Evolutionary conservation across 768 basidiomycete genomes (phyloP).

Genomic region (Filobasidium floriforme): DNA sequence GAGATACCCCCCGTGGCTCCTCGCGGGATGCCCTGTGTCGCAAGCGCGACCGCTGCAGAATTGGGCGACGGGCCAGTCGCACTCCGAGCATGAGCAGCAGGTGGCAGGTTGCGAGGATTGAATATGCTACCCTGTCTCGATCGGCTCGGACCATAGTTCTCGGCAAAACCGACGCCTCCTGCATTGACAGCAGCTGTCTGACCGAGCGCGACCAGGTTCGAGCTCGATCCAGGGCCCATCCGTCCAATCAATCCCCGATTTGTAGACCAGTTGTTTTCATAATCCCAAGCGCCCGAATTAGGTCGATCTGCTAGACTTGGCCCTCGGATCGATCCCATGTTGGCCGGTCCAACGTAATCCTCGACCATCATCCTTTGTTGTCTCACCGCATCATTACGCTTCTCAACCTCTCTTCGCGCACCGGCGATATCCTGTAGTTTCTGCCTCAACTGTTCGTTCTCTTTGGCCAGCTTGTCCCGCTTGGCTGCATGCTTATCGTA

Average conservation of each 20-base stretch:
- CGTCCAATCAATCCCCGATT: background rate
- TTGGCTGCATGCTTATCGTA: conserved; percentile 36
- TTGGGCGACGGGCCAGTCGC: conserved; percentile 17
- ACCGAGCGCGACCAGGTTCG: background rate
- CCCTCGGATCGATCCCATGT: background rate
- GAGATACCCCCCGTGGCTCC: conserved; percentile 13
- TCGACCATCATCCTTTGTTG: conserved; percentile 19
- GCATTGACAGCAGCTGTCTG: background rate
- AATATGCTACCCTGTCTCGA: conserved; percentile 5
- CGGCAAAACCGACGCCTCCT: background rate
- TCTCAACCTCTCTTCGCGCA: conserved; percentile 34
- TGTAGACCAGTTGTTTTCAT: background rate
- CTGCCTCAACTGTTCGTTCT: conserved; percentile 34
- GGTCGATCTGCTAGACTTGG: background rate
- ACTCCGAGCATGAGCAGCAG: conserved; percentile 1
- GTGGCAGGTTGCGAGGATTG: conserved; percentile 1
- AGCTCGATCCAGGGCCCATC: background rate
- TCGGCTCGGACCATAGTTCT: background rate
- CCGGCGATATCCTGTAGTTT: conserved; percentile 36
- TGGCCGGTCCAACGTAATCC: conserved; percentile 12
- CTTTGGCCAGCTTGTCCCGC: conserved; percentile 35
- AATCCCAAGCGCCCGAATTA: conserved; percentile 7
- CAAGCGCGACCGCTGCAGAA: conserved; percentile 19
- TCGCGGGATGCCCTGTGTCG: conserved; percentile 23
- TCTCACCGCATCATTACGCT: conserved; percentile 30